Evolutionary conservation across 2,329 filamentous ascomycete species (phyloP).

Genomic region (Claviceps cyperi): DNA sequence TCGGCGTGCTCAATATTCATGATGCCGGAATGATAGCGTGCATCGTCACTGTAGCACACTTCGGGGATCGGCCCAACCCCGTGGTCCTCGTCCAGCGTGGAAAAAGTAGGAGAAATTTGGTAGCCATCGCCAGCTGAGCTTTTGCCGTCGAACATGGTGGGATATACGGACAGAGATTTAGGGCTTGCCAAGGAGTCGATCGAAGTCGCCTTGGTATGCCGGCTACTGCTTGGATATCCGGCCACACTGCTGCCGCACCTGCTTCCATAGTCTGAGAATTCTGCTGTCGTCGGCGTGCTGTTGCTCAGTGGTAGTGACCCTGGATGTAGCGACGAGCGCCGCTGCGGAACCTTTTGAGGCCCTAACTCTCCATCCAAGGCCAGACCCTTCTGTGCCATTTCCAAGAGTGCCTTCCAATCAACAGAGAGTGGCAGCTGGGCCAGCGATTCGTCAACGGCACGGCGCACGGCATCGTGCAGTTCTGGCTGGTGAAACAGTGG

Average conservation of each 20-base stretch:
- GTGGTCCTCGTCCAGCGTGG: neutral
- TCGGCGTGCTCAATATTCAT: constrained; percentile 5
- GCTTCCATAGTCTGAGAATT: constrained; percentile 23
- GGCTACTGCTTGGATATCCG: constrained; percentile 27
- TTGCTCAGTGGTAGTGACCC: constrained; percentile 24
- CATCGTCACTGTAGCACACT: neutral
- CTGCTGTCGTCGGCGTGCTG: constrained; percentile 21
- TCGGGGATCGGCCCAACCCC: neutral
- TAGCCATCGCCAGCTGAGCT: constrained; percentile 1
- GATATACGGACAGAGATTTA: neutral
- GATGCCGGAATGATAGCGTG: neutral
- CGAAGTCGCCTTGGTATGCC: constrained; percentile 30
- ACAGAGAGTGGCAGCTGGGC: constrained; percentile 4
- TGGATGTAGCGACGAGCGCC: constrained; percentile 14
- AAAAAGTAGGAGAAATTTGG: neutral
- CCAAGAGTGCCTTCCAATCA: constrained; percentile 2
- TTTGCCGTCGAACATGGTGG: neutral
- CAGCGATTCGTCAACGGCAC: constrained; percentile 5
- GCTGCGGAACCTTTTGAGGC: constrained; percentile 2
- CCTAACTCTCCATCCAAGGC: constrained; percentile 1
- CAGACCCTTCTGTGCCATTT: constrained; percentile 1
- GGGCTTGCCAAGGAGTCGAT: constrained; percentile 17
- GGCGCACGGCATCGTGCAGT: constrained; percentile 4
- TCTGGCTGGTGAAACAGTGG: neutral
- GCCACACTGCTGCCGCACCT: constrained; percentile 26